Evolutionary conservation across 2,329 filamentous ascomycete genomes (phyloP).

Genomic region (Claviceps cyperi): DNA sequence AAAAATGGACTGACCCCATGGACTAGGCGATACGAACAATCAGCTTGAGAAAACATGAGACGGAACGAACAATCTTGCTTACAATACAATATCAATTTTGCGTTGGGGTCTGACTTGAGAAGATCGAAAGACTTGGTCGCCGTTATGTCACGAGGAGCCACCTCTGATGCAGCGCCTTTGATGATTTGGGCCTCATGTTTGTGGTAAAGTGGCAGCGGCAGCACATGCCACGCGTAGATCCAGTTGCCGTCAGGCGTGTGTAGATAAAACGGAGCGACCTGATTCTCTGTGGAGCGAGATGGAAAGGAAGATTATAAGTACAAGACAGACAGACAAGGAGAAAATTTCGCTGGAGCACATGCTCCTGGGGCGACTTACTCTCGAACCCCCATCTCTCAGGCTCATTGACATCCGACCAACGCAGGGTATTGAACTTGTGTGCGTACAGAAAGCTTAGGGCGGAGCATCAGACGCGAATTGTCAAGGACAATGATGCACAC

Average conservation of each 20-base stretch:
- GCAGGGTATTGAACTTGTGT: constrained; percentile 60
- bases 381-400: constrained; percentile 80
- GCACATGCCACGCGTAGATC: constrained; percentile 81
- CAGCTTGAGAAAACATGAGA: background rate
- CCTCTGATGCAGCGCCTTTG: constrained; percentile 33
- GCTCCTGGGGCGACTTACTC: constrained; percentile 32
- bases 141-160: constrained; percentile 32
- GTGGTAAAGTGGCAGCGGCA: constrained; percentile 64
- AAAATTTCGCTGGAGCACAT: background rate
- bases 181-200: constrained; percentile 52
- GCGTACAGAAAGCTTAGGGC: constrained; percentile 60
- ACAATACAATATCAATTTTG: constrained; percentile 51
- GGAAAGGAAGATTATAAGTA: background rate
- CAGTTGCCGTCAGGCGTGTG: constrained; percentile 59
- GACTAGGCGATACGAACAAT: constrained; percentile 24
- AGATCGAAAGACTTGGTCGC: constrained; percentile 44
- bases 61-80: constrained; percentile 16
- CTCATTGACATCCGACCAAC: constrained; percentile 57
- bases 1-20: constrained; percentile 36
- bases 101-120: constrained; percentile 46
- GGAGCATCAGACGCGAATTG: background rate
- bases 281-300: constrained; percentile 44
- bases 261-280: constrained; percentile 76
- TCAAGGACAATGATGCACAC: background rate
- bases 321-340: background rate